Base-by-base conservation (phyloP, 2,329 filamentous ascomycete species). In the Mariannaea sp. region DNA sequence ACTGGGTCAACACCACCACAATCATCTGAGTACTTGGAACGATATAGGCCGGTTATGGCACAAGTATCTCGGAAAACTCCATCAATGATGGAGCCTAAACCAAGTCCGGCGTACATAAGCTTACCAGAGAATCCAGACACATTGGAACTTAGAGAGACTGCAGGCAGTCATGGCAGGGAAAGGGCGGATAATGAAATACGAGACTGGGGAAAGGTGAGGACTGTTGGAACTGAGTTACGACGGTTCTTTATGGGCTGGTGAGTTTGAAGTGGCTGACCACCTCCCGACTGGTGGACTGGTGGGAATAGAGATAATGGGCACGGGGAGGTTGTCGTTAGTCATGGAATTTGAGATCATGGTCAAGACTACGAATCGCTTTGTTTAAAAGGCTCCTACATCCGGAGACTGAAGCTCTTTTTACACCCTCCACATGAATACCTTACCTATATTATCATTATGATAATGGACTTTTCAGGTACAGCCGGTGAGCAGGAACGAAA, bases 11-110 rank as follows among this genome's bases (percentile, higher is more conserved):
- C 50, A 19, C 56, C 62, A 26, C 53, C 59, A 4, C 65, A 65
- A 14, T 70, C 70, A 7, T 71, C 68, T 5, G 72, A 73, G 53
- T 73, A 69, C 39, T 51, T 73, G 16, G 71, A 74, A 3, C 61
- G 63, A 9, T 73, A 71, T 51, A 61, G 59, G 8, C 67, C 68
- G 16, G 30, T 56, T 46, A 43, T 48, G 7, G 36, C 42, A 46
- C 33, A 14, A 17, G 49, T 35, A 5, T 6, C 27, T 6, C 27
- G 35, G 16, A 35, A 29, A 16, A 22, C 36, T 10, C 27, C 7
- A 2, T 26, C 14, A 5, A 35, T 35, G n/a, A 41, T 29, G 3
- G 42, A 36, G 29, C 22, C 35, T 8, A 41, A 10, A 14, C 32
- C 4, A 20, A 12, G 8, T 9, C 3, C 22, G 14, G 20, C 12